Conservation (phyloP, 176 grass and related monocot species). For the Aegilops bicornis region DNA sequence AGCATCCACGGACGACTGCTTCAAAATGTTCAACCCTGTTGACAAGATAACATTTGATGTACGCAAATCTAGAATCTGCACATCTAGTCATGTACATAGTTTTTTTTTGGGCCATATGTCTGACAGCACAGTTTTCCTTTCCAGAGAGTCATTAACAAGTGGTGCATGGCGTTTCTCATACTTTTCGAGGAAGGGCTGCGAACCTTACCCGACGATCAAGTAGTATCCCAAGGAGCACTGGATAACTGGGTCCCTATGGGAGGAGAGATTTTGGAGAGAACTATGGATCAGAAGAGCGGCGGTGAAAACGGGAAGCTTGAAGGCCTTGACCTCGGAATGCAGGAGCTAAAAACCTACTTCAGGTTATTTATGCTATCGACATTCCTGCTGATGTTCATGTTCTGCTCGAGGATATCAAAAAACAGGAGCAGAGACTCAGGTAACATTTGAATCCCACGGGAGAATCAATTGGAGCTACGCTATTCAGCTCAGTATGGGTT, state of each 20-base stretch:
- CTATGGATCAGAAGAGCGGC: background rate
- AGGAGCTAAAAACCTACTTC: constrained; percentile 93
- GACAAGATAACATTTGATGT: constrained; percentile 79
- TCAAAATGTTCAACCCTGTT: constrained; percentile 98
- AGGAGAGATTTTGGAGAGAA: constrained; percentile 42
- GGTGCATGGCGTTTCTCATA: constrained; percentile 79
- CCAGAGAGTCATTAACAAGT: constrained; percentile 77
- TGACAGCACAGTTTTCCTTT: constrained; percentile 20
- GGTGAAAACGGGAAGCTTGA: constrained; percentile 51
- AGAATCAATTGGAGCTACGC: background rate
- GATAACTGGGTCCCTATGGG: constrained; percentile 44
- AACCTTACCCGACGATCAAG: constrained; percentile 33
- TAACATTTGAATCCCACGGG: constrained; percentile 30
- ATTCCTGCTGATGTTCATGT: constrained; percentile 93
- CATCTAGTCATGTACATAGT: background rate
- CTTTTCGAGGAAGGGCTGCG: constrained; percentile 72
- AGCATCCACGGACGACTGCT: constrained; percentile 73
- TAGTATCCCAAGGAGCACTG: constrained; percentile 23
- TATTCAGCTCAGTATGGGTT: background rate
- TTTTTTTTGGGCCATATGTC: background rate
- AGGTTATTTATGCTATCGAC: constrained; percentile 88
- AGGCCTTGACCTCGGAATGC: constrained; percentile 85
- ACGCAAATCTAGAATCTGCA: constrained; percentile 18
- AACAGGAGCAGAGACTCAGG: constrained; percentile 68
- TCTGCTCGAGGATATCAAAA: constrained; percentile 89